Evolutionary conservation across 1,284 basidiomycete genomes (phyloP), one percentile per base, ranked within the genome.

Genomic region (Ganoderma lucidum): DNA sequence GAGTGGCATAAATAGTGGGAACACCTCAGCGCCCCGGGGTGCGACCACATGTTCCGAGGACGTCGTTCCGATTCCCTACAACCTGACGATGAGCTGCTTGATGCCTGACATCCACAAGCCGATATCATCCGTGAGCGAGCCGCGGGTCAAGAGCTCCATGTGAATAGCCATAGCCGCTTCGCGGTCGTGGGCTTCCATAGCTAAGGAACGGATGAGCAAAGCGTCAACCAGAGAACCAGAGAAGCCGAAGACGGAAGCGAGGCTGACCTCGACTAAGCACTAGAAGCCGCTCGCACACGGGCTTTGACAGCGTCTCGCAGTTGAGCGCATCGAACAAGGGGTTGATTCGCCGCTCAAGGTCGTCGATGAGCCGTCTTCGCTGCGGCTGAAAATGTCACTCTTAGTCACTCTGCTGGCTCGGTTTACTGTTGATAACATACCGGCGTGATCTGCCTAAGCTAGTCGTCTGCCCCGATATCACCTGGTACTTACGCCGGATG

Each of bases 261-360:
- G 9, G 59, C 64, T 6, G 70, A 94, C 94, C 94, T 84, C 87
- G 84, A 1, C 88, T 85, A 51, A 96, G 85, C 58, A 89, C 86
- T 28, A 88, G 74, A 59, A 96, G 81, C 75, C 93, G 89, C 59
- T 92, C 91, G 35, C 93, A 85, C 37, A 93, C 89, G 32, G 86
- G 81, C 70, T 85, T 83, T n/a, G 93, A 92, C 28, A 98, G 80
- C 8, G 94, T 93, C 75, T 95, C 96, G 78, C 96, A 97, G 81
- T 98, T 98, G 74, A 98, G 83, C 39, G 91, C 91, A 79, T 98
- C 97, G 75, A 97, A 97, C 65, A 98, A 82, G 4, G 92, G 87
- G 79, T 93, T 96, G 77, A 98, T 85, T 37, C 97, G 87, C 35
- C 95, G 88, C 78, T 98, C 96, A 2, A 96, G 88, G 77, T 98